A percentile compares a stretch with the other conserved stretches of the same genome.
Evolutionary conservation across 2,329 filamentous ascomycete species (phyloP).

Genomic region (Incumbomyces lentus): DNA sequence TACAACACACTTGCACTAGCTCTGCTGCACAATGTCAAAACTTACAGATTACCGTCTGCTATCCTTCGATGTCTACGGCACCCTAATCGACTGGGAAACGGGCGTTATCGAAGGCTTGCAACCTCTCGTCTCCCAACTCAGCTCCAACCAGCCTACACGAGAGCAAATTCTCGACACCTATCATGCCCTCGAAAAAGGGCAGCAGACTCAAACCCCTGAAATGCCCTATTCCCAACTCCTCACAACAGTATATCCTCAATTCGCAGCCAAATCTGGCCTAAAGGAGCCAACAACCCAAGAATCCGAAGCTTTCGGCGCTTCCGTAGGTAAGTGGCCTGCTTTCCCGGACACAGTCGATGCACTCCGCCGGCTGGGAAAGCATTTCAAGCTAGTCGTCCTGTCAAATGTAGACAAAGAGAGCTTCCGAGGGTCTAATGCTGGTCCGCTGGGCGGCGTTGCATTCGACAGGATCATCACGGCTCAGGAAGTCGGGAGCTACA

Average conservation of each 20-base stretch:
- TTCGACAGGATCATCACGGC: slow-evolving; percentile 62
- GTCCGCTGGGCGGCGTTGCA: slow-evolving; percentile 41
- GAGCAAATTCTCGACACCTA: slow-evolving; percentile 11
- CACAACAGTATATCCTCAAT: slow-evolving; percentile 30
- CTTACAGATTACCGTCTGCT: slow-evolving; percentile 35
- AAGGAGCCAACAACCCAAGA: slow-evolving; percentile 22
- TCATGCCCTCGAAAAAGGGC: slow-evolving; percentile 35
- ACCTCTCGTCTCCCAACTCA: slow-evolving; percentile 22
- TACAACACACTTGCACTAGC: no score
- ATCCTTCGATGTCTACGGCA: slow-evolving; percentile 72
- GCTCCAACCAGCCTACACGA: not conserved
- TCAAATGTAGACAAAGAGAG: slow-evolving; percentile 48
- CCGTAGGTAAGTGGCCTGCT: slow-evolving; percentile 43
- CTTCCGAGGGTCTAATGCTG: slow-evolving; percentile 37
- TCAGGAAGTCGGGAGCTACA: slow-evolving; percentile 61
- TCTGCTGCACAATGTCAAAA: slow-evolving; percentile 4
- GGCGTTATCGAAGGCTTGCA: slow-evolving; percentile 48
- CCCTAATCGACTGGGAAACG: slow-evolving; percentile 67
- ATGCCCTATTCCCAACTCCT: slow-evolving; percentile 53
- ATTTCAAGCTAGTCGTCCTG: slow-evolving; percentile 47
- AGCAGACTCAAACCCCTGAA: slow-evolving; percentile 45
- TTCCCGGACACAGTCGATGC: slow-evolving; percentile 49
- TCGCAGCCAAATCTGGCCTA: slow-evolving; percentile 23
- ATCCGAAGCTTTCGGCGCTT: slow-evolving; percentile 37
- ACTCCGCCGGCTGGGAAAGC: slow-evolving; percentile 37